Evolutionary conservation across 352 stramenopile species (phyloP), one percentile per base, ranked within the genome.

Genomic region (Phytophthora melonis): DNA sequence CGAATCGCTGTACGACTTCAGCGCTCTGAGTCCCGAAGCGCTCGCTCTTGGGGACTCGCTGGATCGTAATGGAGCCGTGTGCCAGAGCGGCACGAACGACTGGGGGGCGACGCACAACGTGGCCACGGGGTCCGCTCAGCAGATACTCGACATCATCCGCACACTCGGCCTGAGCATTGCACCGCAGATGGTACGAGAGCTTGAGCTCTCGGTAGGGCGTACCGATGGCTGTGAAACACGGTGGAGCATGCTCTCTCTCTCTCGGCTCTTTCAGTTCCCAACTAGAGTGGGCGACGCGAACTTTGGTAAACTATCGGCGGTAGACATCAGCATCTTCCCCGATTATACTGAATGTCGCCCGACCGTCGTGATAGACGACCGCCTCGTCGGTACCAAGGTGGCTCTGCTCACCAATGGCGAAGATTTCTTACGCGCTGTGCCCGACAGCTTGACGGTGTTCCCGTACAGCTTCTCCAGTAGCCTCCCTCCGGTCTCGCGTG

Each of bases 81-180:
- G 70, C 36, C 66, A 73, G 45, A 73, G 70, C n/a, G 64, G 70
- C 18, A 61, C 52, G 1, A 70, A 70, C 18, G 69, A 76, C 13
- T 76, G 69, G 63, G 68, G 25, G 23, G 55, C 69, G 9, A 69
- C 63, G 0, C 27, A 58, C 19, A 71, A 57, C 11, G 53, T 59
- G 14, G 45, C 70, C 21, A 66, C 69, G 3, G 58, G 57, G 8
- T 41, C 49, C 7, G 27, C 65, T 13, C 65, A 66, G 14, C 52
- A 66, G 34, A 55, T 72, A n/a, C 14, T 72, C 30, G 57, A 63
- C 18, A 58, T 58, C 2, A 63, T 66, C 21, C 5, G 6, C 13
- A 55, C 39, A 3, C 36, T 68, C 0, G 21, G 30, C 7, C 30
- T 68, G 6, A 68, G 62, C 19, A 8, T 68, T 3, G 36, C 52